Percentiles rank a stretch among this genome's conserved stretches.
Conservation (phyloP, 345 rosid species). For the Cardamine chenopodiifolia region DNA sequence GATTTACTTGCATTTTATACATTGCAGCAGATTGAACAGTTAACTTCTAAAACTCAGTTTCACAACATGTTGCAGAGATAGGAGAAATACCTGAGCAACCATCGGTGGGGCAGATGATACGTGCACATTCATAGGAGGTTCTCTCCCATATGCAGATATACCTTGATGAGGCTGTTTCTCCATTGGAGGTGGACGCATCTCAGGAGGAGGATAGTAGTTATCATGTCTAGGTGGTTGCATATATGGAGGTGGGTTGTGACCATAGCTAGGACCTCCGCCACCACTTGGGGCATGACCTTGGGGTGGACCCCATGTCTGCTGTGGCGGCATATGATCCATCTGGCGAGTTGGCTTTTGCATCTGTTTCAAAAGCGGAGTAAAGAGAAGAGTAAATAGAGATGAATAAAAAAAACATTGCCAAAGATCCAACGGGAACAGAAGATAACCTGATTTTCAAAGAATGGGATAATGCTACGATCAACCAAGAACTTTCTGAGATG, state of each 20-base stretch:
- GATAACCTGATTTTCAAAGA: slow-evolving; percentile 81
- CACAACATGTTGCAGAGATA: background rate
- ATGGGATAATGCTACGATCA: slow-evolving; percentile 89
- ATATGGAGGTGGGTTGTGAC: slow-evolving; percentile 73
- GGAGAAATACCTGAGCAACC: slow-evolving; percentile 75
- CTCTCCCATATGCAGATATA: slow-evolving; percentile 95
- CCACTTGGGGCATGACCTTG: slow-evolving; percentile 75
- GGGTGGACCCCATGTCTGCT: slow-evolving; percentile 92
- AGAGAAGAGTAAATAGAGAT: background rate
- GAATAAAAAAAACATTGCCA: background rate
- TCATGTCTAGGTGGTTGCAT: slow-evolving; percentile 88
- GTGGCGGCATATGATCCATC: slow-evolving; percentile 92
- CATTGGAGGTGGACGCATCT: slow-evolving; percentile 76
- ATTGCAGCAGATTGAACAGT: slow-evolving; percentile 8
- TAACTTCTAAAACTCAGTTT: background rate
- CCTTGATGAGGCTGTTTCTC: slow-evolving; percentile 98
- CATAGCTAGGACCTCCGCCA: slow-evolving; percentile 67
- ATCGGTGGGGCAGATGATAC: slow-evolving; percentile 80
- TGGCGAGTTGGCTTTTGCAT: slow-evolving; percentile 84
- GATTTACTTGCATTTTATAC: background rate
- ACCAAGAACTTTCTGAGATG: slow-evolving; percentile 96
- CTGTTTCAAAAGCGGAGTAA: slow-evolving; percentile 44
- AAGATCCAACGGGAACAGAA: slow-evolving; percentile 14
- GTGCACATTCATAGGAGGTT: slow-evolving; percentile 77
- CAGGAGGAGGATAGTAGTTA: slow-evolving; percentile 80